These are phyloP conservation scores for Canna indica DNA, from an alignment of 176 grass and related monocot genomes.

Conservation along the genomic window DNA sequence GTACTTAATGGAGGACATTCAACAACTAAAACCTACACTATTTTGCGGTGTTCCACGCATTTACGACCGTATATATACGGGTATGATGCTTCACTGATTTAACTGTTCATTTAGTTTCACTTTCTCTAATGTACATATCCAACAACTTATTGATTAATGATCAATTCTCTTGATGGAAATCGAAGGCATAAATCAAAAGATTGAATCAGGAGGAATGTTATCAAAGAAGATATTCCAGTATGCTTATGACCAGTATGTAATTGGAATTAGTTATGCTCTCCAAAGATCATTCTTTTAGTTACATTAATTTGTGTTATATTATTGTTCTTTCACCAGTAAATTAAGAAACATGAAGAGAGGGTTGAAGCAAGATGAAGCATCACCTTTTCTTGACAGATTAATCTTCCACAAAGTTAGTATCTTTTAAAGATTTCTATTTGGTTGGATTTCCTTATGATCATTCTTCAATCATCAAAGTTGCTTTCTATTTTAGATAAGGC, in stretches of 20 bases:
- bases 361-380: conserved; percentile 83
- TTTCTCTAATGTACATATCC: not conserved
- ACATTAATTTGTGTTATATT: not conserved
- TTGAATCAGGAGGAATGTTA: conserved; percentile 65
- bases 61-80: conserved; percentile 87
- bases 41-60: conserved; percentile 94
- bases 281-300: no score
- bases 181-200: conserved; percentile 80
- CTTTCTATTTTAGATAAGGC: conserved; percentile 41
- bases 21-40: conserved; percentile 80
- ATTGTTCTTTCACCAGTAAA: conserved; percentile 41
- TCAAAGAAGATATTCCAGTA: conserved; percentile 61
- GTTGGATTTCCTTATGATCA: not conserved
- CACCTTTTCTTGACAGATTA: conserved; percentile 80
- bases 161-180: conserved; percentile 21
- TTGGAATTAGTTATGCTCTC: conserved; percentile 5
- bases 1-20: conserved; percentile 85
- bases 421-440: not conserved
- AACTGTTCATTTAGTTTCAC: not conserved
- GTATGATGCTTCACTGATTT: conserved; percentile 22
- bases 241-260: conserved; percentile 80
- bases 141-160: not conserved
- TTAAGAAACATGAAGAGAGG: conserved; percentile 62
- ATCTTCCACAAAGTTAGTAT: conserved; percentile 67
- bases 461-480: not conserved